Evolutionary conservation across 352 stramenopile genomes (phyloP).

Genomic region (Phytopythium delawarense): DNA sequence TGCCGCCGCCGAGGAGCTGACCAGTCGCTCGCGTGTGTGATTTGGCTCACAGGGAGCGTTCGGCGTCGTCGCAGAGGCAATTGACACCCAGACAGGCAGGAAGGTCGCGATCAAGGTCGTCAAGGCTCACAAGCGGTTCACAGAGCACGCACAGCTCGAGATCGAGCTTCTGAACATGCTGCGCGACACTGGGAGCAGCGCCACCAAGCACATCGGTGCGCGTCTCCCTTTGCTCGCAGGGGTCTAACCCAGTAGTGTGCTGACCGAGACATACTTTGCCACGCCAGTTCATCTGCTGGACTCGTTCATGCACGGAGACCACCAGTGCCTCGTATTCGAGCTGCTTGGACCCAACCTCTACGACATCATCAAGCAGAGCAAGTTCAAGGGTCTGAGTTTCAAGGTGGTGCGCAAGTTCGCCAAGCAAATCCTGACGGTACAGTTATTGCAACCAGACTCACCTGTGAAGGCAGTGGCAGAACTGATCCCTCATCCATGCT

Average conservation of each 20-base stretch:
- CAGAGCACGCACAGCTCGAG: slow-evolving; percentile 96
- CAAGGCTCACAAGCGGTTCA: slow-evolving; percentile 98
- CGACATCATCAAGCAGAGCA: slow-evolving; percentile 93
- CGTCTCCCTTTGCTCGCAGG: slow-evolving; percentile 1
- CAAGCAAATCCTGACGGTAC: slow-evolving; percentile 91
- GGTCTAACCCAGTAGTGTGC: too few relatives aligned
- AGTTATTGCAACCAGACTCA: background rate
- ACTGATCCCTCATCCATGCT: slow-evolving; percentile 7
- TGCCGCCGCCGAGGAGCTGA: slow-evolving; percentile 8
- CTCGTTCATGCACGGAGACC: slow-evolving; percentile 94
- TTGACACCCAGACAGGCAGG: slow-evolving; percentile 65
- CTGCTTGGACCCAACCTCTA: slow-evolving; percentile 96
- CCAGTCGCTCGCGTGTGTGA: background rate
- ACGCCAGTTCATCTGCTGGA: slow-evolving; percentile 88
- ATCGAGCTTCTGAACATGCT: slow-evolving; percentile 94
- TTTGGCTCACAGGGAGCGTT: slow-evolving; percentile 62
- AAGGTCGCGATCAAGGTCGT: slow-evolving; percentile 99
- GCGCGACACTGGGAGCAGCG: slow-evolving; percentile 62
- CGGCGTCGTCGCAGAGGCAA: slow-evolving; percentile 76
- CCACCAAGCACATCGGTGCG: slow-evolving; percentile 91
- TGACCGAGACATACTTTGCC: background rate
- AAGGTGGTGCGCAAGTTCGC: slow-evolving; percentile 96
- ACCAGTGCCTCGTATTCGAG: slow-evolving; percentile 99
- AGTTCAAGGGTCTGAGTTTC: slow-evolving; percentile 90
- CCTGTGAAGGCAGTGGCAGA: background rate